phyloP scores from a whole-genome alignment of 169 alveolate genomes.

The Sarcocystis neurona region DNA sequence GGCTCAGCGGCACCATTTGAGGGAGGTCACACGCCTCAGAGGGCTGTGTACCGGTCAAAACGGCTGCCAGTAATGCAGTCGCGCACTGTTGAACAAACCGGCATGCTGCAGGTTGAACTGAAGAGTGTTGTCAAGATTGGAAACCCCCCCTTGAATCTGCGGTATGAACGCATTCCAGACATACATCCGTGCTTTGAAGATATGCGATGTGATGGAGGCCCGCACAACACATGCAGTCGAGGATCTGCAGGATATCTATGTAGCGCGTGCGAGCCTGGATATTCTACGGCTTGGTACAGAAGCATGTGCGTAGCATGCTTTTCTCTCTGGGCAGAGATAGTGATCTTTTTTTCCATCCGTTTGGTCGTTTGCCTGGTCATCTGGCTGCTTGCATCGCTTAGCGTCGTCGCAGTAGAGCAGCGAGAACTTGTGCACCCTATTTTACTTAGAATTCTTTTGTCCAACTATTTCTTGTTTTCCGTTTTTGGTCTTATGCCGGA shows the following conservation, averaged over 20 bases:
- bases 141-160: no score
- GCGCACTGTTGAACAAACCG: no score
- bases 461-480: conserved; percentile 46
- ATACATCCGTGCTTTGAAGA: conserved; percentile 65
- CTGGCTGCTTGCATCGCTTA: conserved; percentile 55
- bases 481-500: conserved; percentile 64
- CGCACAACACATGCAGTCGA: conserved; percentile 52
- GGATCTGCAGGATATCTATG: conserved; percentile 67
- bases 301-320: conserved; percentile 52
- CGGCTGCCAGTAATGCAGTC: no score
- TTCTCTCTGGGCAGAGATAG: conserved; percentile 45
- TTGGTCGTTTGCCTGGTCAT: conserved; percentile 53
- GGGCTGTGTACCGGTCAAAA: no score
- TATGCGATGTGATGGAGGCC: conserved; percentile 65
- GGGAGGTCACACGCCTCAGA: no score
- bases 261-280: conserved; percentile 62
- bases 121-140: no score
- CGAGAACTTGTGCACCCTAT: conserved; percentile 60
- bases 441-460: conserved; percentile 63
- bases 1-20: no score
- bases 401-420: conserved; percentile 50
- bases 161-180: conserved; percentile 61
- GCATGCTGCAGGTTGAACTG: no score
- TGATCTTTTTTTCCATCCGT: conserved; percentile 31
- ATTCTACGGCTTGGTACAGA: conserved; percentile 40